Base-by-base conservation (phyloP, 2,329 filamentous ascomycete species). In the Exserohilum turcica region DNA sequence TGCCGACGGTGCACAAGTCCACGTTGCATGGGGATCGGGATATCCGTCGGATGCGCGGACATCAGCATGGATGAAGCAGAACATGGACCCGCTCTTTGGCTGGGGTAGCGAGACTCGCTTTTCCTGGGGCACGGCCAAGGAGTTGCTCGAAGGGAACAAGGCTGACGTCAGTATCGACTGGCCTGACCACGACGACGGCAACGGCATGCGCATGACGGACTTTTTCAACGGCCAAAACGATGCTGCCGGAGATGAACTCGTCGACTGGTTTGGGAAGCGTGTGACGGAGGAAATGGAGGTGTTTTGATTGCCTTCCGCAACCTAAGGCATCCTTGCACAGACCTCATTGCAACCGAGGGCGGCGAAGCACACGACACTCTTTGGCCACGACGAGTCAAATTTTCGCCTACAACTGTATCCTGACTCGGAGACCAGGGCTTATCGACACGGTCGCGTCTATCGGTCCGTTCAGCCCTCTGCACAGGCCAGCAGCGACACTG, bases 21-120 rank as follows among this genome's bases (percentile, higher is more conserved):
- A 38, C 56, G 78, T 80, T 13, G 80, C 78, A 4, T 97, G 94
- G 92, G 94, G 94, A 0, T 96, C 91, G 1, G 94, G 94, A 0
- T 99, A 99, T 72, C 94, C 94, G 0, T 91, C 89, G 1, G 94
- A 99, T 75, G 86, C 82, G 16, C 84, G 89, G 57, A 96, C 92
- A 65, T 85, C 88, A 2, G 75, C 77, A 12, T 99, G 94, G 93
- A 73, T 99, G 70, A 90, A 86, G 76, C 79, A 78, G 33, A 94
- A 93, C 61, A 93, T 97, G 87, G 88, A 99, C 69, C 90, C 91
- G 2, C 77, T 97, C 1, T 99, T 97, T 78, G 94, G 94, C 12
- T 99, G 94, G 93, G 92, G 93, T 0, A 84, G 84, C 19, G 92
- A 97, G 76, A 96, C 91, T 72, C 83, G 94, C 4, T 97, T 97